Percentiles rank a stretch among this genome's conserved stretches.
Evolutionary conservation across 495 filamentous ascomycete genomes (phyloP).

Genomic region (Friedmanniomyces endolithicus): DNA sequence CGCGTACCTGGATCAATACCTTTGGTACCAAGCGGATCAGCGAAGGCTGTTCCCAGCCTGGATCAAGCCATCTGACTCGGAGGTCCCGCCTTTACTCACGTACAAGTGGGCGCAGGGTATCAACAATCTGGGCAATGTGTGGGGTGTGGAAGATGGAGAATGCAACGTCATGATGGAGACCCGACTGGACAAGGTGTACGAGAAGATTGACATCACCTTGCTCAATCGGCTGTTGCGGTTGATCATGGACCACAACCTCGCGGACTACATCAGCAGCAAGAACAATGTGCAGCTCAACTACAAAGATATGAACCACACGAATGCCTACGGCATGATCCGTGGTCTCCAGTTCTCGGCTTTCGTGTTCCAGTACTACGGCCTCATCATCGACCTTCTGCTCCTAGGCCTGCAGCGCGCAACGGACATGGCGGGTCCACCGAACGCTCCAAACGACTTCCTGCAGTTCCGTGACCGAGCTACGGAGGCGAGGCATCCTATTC

Average conservation of each 20-base stretch:
- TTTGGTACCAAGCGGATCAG: constrained; percentile 99
- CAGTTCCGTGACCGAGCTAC: constrained; percentile 89
- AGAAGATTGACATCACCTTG: constrained; percentile 96
- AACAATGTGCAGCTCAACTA: constrained; percentile 99
- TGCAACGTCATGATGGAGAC: constrained; percentile 99
- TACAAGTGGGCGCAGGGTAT: constrained; percentile 99
- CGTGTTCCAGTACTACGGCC: constrained; percentile 96
- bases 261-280: constrained; percentile 98
- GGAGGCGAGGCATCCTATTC: constrained; percentile 85
- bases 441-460: constrained; percentile 93
- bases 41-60: constrained; percentile 95
- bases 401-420: constrained; percentile 88
- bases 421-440: constrained; percentile 94
- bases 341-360: constrained; percentile 97
- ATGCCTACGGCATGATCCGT: constrained; percentile 96
- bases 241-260: constrained; percentile 99
- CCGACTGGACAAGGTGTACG: constrained; percentile 94
- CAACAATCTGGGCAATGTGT: constrained; percentile 96
- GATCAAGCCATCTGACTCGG: constrained; percentile 99
- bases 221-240: constrained; percentile 84
- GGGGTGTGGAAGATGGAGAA: constrained; percentile 89
- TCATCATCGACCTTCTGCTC: constrained; percentile 88
- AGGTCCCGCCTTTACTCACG: constrained; percentile 89
- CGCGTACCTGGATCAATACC: constrained; percentile 95
- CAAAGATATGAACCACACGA: constrained; percentile 99